Conservation (phyloP, 2,329 filamentous ascomycete species). For the Penicillium thymicola region DNA sequence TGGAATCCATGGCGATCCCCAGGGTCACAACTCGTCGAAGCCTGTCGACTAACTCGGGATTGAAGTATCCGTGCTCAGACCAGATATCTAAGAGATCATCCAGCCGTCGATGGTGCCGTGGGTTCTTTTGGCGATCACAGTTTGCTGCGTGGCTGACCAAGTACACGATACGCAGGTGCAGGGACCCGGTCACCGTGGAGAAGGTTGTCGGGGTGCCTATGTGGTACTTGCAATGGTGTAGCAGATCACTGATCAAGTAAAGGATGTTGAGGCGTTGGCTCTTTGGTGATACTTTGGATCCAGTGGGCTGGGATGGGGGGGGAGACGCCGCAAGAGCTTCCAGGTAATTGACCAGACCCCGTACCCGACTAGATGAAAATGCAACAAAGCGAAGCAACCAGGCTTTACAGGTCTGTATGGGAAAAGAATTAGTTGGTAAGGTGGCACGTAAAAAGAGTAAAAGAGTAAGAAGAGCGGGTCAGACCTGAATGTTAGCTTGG, state of each 20-base stretch:
- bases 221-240: conserved; percentile 64
- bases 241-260: conserved; percentile 73
- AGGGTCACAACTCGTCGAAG: conserved; percentile 56
- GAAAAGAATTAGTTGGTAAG: conserved; percentile 34
- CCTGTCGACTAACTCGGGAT: conserved; percentile 51
- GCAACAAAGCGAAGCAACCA: conserved; percentile 75
- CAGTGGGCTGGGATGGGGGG: conserved; percentile 22
- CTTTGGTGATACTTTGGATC: conserved; percentile 53
- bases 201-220: conserved; percentile 44
- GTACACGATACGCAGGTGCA: conserved; percentile 60
- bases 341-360: conserved; percentile 72
- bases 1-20: conserved; percentile 29
- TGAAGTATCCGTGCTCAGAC: conserved; percentile 65
- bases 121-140: conserved; percentile 54
- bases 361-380: conserved; percentile 63
- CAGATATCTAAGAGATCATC: conserved; percentile 65
- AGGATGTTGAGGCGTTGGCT: conserved; percentile 72
- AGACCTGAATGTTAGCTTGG: conserved; percentile 84
- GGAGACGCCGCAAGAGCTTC: conserved; percentile 64
- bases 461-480: conserved; percentile 36
- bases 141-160: conserved; percentile 58
- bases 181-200: conserved; percentile 51
- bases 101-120: conserved; percentile 66
- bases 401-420: conserved; percentile 72
- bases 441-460: conserved; percentile 21